Base-by-base conservation (phyloP, 192 early-diverging fungal genomes). In the Anaeromyces robustus region DNA sequence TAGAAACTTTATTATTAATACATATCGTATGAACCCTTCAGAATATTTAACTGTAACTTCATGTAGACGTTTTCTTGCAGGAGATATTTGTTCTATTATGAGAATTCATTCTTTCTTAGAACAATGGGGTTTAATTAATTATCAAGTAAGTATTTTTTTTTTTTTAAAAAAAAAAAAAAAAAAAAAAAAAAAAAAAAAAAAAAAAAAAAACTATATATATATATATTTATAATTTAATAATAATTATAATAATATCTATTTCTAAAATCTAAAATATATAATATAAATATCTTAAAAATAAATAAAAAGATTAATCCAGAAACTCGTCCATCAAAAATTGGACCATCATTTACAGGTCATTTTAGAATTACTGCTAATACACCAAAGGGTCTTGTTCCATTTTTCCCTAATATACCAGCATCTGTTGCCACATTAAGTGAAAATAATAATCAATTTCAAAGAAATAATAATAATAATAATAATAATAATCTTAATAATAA, bases 51-150 rank as follows among this genome's bases (percentile, higher is more conserved):
- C 98, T 13, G 96, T 99, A 17, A 99, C 98, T 7, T 97, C 98
- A 4, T 98, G 96, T 86, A 86, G 98, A 77, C 87, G 98, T 29
- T 97, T 98, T 85, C 86, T 99, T 82, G 96, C 96, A 0, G 98
- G 98, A 30, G 98, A 99, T 87, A 97, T 99, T 11, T 97, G 97
- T 83, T 94, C 97, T 6, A 98, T 99, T 80, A 96, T 98, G 86
- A 89, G 98, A 77, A 95, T 99, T 7, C 98, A 99, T 87, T 94
- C 97, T 4, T 97, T 99, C 81, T 87, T 99, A 77, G 97, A 99
- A 85, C 97, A 99, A 84, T 99, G 98, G 98, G 98, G 98, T 2
- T 87, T 99, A 32, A 95, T 99, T 83, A 99, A 99, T 86, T 96
- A 97, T 86, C 95, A 99, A 89, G 94, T 95, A 84, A 26, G 12